Evolutionary conservation across 306 rosid genomes (phyloP).

Genomic region (Gastrolobium bilobum): DNA sequence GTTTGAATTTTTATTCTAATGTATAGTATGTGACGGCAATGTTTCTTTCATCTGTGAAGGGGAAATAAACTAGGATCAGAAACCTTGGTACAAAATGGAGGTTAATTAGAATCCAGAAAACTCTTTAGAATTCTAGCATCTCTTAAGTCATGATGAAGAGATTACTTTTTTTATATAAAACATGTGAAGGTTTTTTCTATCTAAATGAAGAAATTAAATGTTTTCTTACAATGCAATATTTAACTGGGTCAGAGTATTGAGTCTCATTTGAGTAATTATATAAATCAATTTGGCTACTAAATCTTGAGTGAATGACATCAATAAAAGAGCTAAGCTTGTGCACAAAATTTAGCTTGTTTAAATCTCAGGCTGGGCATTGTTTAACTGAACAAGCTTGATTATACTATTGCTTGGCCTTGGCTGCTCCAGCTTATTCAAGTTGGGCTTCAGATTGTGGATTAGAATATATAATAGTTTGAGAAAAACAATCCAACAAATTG

Average conservation of each 20-base stretch:
- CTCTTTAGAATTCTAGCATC: slow-evolving; percentile 5
- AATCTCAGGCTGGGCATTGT: neutral
- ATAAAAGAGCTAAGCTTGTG: slow-evolving; percentile 2
- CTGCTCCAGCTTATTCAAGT: neutral
- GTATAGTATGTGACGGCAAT: neutral
- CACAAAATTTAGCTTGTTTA: neutral
- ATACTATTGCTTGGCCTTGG: neutral
- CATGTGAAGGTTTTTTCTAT: neutral
- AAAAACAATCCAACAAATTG: neutral
- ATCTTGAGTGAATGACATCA: neutral
- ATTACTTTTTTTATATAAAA: neutral
- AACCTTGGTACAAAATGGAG: slow-evolving; percentile 3
- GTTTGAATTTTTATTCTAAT: neutral
- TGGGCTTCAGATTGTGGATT: slow-evolving; percentile 14
- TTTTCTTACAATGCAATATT: slow-evolving; percentile 25
- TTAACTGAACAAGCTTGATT: neutral
- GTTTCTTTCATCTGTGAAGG: slow-evolving; percentile 1
- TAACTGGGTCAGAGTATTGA: neutral
- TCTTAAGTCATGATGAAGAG: neutral
- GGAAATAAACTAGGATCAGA: neutral
- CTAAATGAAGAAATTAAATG: neutral
- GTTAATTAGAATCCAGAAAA: neutral
- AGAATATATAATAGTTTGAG: neutral
- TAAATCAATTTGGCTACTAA: slow-evolving; percentile 3
- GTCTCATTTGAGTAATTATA: neutral